Evolutionary conservation across 116 monocot genomes (phyloP).

Genomic region (Dioscorea cayenensis): DNA sequence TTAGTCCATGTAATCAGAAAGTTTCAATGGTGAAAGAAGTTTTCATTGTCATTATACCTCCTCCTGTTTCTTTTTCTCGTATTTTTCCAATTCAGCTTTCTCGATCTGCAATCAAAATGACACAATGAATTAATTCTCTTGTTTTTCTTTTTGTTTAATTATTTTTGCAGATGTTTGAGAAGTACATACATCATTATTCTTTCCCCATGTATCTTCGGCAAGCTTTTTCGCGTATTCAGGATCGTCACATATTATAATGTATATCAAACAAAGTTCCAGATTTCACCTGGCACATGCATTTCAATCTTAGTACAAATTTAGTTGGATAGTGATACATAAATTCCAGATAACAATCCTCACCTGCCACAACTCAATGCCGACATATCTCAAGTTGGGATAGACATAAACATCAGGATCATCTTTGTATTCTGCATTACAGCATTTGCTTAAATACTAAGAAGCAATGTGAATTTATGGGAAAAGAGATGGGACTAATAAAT

Average conservation of each 20-base stretch:
- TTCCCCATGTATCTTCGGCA: conserved; percentile 47
- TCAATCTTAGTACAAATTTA: background rate
- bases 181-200: conserved; percentile 31
- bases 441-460: background rate
- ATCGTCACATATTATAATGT: conserved; percentile 34
- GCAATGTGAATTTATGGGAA: background rate
- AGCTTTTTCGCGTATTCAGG: conserved; percentile 47
- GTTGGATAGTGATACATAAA: background rate
- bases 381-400: conserved; percentile 60
- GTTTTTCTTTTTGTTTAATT: background rate
- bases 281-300: conserved; percentile 44
- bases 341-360: conserved; percentile 13
- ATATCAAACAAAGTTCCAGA: conserved; percentile 50
- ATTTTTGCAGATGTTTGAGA: background rate
- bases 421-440: conserved; percentile 52
- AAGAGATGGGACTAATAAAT: background rate
- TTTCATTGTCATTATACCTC: conserved; percentile 23
- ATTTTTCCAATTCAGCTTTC: conserved; percentile 56
- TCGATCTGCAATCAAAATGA: conserved; percentile 33
- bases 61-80: conserved; percentile 48
- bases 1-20: background rate
- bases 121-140: background rate
- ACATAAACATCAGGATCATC: conserved; percentile 64
- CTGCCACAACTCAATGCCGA: conserved; percentile 86
- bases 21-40: background rate